Base-by-base conservation (phyloP, 2,329 filamentous ascomycete species). In the Talaromyces sp. region DNA sequence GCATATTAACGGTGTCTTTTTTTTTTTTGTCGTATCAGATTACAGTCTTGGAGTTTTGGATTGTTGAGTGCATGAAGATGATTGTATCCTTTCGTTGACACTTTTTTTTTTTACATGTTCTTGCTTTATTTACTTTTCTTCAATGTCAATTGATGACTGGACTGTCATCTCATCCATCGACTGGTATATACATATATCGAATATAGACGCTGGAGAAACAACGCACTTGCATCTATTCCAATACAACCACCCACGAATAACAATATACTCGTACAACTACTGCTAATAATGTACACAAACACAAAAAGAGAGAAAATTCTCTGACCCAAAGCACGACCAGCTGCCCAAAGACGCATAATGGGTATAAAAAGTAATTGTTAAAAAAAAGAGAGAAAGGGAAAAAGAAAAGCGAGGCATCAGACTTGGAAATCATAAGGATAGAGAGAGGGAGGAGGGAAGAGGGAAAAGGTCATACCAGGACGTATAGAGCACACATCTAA, bases 401-500 rank as follows among this genome's bases (percentile, higher is more conserved):
- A n/a, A n/a, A 17, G 7, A 39, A n/a, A 39, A 39, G 6, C 17
- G 17, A 33, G 10, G 5, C 36, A 39, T 39, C 17, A 39, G 15
- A n/a, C 15, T 39, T 39, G 15, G 36, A n/a, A 39, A 39, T 39
- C 36, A 39, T 39, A 19, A 47, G 9, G 44, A 17, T 47, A 25
- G 25, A 47, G 33, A 47, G 17, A 4, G 17, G 6, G 19, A 25
- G 15, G 19, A 47, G 19, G 19, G 44, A 47, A 13, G 13, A 13
- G 32, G 22, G 22, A 4, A 10, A 11, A 3, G n/a, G n/a, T 58
- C 73, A 84, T 52, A 85, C 77, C 55, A 87, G 75, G 60, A 86
- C 84, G 67, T 87, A 87, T 39, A 87, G 75, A 53, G 83, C 82
- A 68, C 84, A 86, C 72, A 85, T 84, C 82, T 84, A 65, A 42